Percentiles rank a stretch among this genome's conserved stretches.
These are phyloP conservation scores for Candida oleophila DNA, from an alignment of 805 yeast genomes.

Conservation along the genomic window DNA sequence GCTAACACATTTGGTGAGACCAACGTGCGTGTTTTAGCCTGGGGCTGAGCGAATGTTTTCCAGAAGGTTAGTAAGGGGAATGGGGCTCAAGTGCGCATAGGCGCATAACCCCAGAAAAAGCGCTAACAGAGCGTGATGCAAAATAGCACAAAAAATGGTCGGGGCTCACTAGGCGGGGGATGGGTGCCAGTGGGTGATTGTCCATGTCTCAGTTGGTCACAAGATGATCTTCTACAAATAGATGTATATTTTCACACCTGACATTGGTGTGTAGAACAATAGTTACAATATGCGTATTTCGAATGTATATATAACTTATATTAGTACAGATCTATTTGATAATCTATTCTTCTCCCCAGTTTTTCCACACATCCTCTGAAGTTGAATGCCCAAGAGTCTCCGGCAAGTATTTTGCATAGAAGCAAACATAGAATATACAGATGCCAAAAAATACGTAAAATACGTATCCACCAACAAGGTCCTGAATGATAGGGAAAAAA, in stretches of 20 bases:
- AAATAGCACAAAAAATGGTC: background rate
- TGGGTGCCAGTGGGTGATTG: no score
- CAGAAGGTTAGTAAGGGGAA: no score
- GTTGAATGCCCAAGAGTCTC: conserved; percentile 30
- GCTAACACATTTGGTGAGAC: no score
- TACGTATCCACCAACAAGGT: conserved; percentile 23
- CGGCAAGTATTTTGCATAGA: conserved; percentile 25
- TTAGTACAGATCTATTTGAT: no score
- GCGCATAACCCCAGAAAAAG: background rate
- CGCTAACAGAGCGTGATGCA: background rate
- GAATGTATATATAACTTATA: no score
- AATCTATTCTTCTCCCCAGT: conserved; percentile 6
- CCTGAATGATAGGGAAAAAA: conserved; percentile 28
- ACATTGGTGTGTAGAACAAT: no score
- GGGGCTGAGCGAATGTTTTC: no score
- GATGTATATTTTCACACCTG: no score
- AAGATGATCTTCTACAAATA: no score
- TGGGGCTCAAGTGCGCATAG: background rate
- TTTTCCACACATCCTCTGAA: conserved; percentile 29
- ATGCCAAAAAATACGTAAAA: conserved; percentile 27
- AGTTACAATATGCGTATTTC: no score
- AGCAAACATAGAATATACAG: conserved; percentile 17
- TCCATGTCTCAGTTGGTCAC: no score
- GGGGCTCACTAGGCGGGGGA: background rate
- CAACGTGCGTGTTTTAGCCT: no score